Evolutionary conservation across 331 rosid genomes (phyloP), one percentile per base, ranked within the genome.

Genomic region (Pyrus hybrid): DNA sequence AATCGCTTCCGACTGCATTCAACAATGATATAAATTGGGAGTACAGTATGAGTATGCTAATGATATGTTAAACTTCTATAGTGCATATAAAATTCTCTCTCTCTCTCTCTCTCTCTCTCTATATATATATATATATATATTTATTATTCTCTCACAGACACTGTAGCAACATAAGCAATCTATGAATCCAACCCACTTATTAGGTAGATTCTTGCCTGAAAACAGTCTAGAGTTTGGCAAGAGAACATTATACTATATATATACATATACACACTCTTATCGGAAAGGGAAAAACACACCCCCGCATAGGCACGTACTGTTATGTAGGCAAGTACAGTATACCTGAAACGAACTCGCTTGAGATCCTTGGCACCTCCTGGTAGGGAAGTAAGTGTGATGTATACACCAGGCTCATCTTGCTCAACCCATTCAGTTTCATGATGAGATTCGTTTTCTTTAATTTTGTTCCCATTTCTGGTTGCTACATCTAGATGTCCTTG

Each of bases 311-410:
- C 9, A 73, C 9, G 4, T 20, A 26, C 14, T 13, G n/a, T 28
- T 41, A 60, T 26, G 49, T 21, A 60, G 21, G 28, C 5, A 72
- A 6, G 43, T 20, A 43, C 75, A 30, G 23, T 64, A 68, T 87
- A 94, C 99, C 99, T 94, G 93, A 94, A 95, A 62, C 99, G 97
- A 83, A 95, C 97, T 80, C 99, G 91, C 84, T 95, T 95, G 60
- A 95, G 93, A 85, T 89, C 97, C 84, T 84, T 90, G 77, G 74
- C 88, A 70, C 97, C 99, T 74, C 97, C 99, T 18, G 96, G 96
- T 53, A 90, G 90, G 84, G 97, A 85, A 69, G 97, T 86, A 68
- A 95, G 97, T 41, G 99, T 92, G 73, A 95, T 95, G 80, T 89
- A 95, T 60, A 95, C 99, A 74, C 99, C 99, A 30, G 99, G 87